Percentiles rank a stretch among this genome's conserved stretches.
Evolutionary conservation across 139 green algal species (phyloP).

Genomic region (Chlorella sp.): DNA sequence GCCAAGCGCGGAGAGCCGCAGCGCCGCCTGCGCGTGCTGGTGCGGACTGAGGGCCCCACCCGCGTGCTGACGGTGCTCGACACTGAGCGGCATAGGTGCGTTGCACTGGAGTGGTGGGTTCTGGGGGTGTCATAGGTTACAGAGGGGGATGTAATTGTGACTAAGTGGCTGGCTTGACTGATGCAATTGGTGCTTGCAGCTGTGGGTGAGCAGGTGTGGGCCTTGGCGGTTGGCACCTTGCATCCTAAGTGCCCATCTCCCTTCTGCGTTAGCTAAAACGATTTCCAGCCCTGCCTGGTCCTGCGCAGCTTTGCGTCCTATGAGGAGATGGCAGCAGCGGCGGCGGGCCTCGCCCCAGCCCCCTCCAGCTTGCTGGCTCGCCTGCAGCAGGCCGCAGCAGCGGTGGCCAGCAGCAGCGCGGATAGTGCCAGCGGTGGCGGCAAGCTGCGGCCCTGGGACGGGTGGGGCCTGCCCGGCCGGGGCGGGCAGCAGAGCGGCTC

Average conservation of each 20-base stretch:
- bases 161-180: too few species aligned
- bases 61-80: constrained; percentile 75
- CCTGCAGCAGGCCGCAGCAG: too few species aligned
- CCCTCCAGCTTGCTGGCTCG: neutral
- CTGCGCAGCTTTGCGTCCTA: neutral
- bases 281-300: neutral
- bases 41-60: constrained; percentile 76
- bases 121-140: too few species aligned
- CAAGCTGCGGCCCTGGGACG: constrained; percentile 9
- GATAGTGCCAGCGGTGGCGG: neutral
- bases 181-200: too few species aligned
- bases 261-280: too few species aligned
- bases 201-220: too few species aligned
- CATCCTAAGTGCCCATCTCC: too few species aligned
- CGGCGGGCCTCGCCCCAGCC: neutral
- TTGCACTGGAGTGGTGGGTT: too few species aligned
- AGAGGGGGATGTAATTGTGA: too few species aligned
- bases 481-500: neutral
- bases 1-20: constrained; percentile 7
- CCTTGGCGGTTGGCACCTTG: too few species aligned
- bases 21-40: constrained; percentile 49
- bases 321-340: neutral
- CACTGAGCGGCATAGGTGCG: neutral
- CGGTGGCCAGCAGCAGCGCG: neutral
- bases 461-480: constrained; percentile 9